Percentiles rank a stretch among this genome's conserved stretches.
These are phyloP conservation scores for Heliamphora exappendiculata DNA, from an alignment of 148 eudicot genomes.

Conservation along the genomic window DNA sequence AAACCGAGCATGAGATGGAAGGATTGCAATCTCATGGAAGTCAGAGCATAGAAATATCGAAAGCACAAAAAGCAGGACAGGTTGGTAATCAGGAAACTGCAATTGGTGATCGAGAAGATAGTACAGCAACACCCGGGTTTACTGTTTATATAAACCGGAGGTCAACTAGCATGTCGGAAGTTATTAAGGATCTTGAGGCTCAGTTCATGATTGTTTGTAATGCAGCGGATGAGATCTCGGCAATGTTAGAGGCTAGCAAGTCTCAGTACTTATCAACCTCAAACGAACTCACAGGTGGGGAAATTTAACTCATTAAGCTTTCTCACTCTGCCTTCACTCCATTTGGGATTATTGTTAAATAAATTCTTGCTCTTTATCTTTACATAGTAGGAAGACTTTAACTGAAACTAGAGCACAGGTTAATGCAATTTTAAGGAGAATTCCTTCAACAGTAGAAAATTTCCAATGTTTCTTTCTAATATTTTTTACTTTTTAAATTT, in stretches of 20 bases:
- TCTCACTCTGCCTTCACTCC: neutral
- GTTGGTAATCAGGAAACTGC: conserved; percentile 53
- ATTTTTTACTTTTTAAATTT: too few relatives aligned
- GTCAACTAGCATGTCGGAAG: conserved; percentile 93
- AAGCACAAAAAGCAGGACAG: conserved; percentile 41
- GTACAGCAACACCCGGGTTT: conserved; percentile 74
- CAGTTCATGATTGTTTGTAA: conserved; percentile 63
- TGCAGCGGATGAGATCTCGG: conserved; percentile 61
- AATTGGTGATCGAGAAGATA: conserved; percentile 44
- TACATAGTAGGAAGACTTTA: neutral
- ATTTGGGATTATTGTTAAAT: neutral
- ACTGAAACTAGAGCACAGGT: neutral
- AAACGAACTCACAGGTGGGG: conserved; percentile 58
- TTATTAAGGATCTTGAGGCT: conserved; percentile 80
- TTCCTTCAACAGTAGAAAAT: too few relatives aligned
- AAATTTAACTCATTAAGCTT: neutral
- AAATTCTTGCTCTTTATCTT: neutral
- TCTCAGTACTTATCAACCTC: conserved; percentile 60
- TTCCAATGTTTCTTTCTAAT: too few relatives aligned
- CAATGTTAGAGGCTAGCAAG: conserved; percentile 63
- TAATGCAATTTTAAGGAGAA: neutral
- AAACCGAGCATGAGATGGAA: conserved; percentile 34
- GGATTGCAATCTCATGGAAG: conserved; percentile 27
- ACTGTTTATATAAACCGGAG: conserved; percentile 83
- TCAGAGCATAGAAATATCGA: conserved; percentile 37